These are phyloP conservation scores for Aspergillus carlsbadensis DNA, from an alignment of 495 filamentous ascomycete species.

Conservation along the genomic window DNA sequence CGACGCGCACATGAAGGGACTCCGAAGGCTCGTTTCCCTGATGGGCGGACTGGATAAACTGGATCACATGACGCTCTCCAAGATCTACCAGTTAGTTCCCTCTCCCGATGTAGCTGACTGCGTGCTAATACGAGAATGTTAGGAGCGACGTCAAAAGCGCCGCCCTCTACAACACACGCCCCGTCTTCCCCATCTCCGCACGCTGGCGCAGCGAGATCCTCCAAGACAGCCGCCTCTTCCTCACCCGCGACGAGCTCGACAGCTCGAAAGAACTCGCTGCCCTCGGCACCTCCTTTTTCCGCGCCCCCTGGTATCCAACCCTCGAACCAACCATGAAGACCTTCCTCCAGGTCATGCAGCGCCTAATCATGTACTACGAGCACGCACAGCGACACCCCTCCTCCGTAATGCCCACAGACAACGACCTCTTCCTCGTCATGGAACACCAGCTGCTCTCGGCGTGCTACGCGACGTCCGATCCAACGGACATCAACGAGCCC, in stretches of 20 bases:
- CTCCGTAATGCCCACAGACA: neutral
- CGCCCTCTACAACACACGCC: conserved; percentile 6
- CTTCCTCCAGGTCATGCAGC: neutral
- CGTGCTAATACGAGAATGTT: neutral
- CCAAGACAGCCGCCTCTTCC: conserved; percentile 5
- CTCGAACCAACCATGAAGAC: neutral
- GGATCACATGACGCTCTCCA: conserved; percentile 13
- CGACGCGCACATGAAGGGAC: conserved; percentile 1
- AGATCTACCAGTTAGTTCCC: conserved; percentile 11
- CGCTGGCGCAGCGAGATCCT: conserved; percentile 9
- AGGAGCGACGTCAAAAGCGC: conserved; percentile 12
- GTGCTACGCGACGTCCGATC: neutral
- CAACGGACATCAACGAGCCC: neutral
- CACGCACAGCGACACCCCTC: neutral
- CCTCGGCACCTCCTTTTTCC: neutral
- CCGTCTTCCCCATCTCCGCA: neutral
- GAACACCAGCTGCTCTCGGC: neutral
- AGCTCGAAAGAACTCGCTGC: neutral
- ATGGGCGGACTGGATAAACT: conserved; percentile 5
- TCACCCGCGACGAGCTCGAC: neutral
- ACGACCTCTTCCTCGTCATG: neutral
- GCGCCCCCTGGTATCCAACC: neutral
- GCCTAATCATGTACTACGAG: neutral
- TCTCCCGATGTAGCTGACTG: neutral
- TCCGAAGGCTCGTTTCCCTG: neutral